Percentiles rank a stretch among this genome's conserved stretches.
phyloP scores from a whole-genome alignment of 2,329 filamentous ascomycete genomes.

The Allantophomopsis cytisporea region DNA sequence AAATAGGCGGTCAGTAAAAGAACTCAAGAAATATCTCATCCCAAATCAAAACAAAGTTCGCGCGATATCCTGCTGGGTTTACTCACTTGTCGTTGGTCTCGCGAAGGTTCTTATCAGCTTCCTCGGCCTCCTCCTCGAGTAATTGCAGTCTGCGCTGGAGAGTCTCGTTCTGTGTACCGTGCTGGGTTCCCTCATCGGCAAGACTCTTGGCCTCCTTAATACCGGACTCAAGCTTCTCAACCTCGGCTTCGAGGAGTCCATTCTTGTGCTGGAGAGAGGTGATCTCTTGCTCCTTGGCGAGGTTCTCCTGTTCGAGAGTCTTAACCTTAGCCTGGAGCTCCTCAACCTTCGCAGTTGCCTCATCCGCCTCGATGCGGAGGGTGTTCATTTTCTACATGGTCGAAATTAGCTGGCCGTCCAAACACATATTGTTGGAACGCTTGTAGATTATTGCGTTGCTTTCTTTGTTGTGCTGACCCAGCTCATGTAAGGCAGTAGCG shows the following conservation, averaged over 20 bases:
- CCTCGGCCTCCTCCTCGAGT: constrained; percentile 94
- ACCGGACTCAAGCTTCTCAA: constrained; percentile 79
- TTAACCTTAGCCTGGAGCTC: constrained; percentile 84
- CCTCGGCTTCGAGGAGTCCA: constrained; percentile 73
- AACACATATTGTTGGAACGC: background rate
- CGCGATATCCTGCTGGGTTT: background rate
- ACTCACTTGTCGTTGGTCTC: constrained; percentile 98
- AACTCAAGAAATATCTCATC: too few relatives aligned
- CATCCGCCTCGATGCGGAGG: constrained; percentile 89
- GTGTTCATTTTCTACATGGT: constrained; percentile 75
- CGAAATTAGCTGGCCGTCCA: background rate
- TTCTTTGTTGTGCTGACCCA: background rate
- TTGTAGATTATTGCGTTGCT: constrained; percentile 6
- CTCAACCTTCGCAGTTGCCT: constrained; percentile 67
- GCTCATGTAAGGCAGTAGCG: constrained; percentile 9
- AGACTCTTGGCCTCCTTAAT: constrained; percentile 82
- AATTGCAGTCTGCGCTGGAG: constrained; percentile 87
- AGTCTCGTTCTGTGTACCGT: constrained; percentile 82
- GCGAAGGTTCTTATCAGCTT: constrained; percentile 88
- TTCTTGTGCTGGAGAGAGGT: constrained; percentile 95
- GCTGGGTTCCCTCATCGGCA: constrained; percentile 68
- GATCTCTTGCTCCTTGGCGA: constrained; percentile 96
- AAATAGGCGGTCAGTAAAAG: background rate
- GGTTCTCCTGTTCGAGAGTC: constrained; percentile 83
- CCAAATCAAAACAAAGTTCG: too few relatives aligned